Evolutionary conservation across 2,329 filamentous ascomycete genomes (phyloP).

Genomic region (Colletotrichum sp.): DNA sequence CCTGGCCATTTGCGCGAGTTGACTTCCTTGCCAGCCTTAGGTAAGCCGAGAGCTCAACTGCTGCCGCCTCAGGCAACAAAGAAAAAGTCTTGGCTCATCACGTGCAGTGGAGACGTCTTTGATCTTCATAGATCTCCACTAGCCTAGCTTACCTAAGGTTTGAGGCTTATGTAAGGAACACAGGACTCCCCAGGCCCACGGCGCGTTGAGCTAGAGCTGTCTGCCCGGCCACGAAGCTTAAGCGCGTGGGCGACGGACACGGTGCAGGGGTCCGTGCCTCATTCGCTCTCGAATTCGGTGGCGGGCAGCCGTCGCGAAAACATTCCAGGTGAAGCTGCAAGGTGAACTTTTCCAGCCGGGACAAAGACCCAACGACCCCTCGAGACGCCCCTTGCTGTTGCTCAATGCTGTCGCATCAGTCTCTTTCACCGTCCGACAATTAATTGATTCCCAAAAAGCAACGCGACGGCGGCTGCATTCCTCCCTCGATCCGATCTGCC

Average conservation of each 20-base stretch:
- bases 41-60: background rate
- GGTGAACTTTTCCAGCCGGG: background rate
- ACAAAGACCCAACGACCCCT: constrained; percentile 15
- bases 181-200: background rate
- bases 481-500: background rate
- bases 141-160: background rate
- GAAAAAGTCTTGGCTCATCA: background rate
- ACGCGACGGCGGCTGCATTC: background rate
- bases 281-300: background rate
- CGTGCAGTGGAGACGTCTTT: background rate
- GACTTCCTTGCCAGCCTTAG: background rate
- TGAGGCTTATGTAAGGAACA: background rate
- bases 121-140: background rate
- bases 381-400: background rate
- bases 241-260: constrained; percentile 11
- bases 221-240: background rate
- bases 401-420: background rate
- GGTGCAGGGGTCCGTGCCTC: constrained; percentile 8
- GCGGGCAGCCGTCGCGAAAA: constrained; percentile 20
- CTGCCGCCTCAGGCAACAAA: background rate
- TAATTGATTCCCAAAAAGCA: background rate
- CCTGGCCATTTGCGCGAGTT: background rate
- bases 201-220: background rate
- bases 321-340: constrained; percentile 8
- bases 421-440: background rate